phyloP scores from a whole-genome alignment of 805 yeast genomes.

The Pichia deserticola region DNA sequence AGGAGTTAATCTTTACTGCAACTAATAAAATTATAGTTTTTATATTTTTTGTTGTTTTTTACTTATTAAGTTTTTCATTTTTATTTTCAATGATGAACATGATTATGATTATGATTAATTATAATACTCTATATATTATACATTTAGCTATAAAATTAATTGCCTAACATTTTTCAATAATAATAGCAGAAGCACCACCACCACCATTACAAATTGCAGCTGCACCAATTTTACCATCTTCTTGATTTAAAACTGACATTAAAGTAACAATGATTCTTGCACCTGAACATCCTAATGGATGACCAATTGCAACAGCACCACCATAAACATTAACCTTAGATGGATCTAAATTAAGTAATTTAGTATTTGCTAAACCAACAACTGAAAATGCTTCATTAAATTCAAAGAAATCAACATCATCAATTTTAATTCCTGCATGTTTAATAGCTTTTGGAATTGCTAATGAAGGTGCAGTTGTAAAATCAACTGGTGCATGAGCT shows the following conservation, averaged over 20 bases:
- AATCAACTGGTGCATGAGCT: constrained; percentile 89
- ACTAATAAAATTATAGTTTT: neutral
- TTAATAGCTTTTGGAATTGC: constrained; percentile 95
- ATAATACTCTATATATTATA: neutral
- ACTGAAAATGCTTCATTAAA: constrained; percentile 97
- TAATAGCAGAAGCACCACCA: constrained; percentile 95
- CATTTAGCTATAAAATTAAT: neutral
- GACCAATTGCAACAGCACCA: constrained; percentile 95
- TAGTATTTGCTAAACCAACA: constrained; percentile 86
- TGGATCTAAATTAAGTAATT: constrained; percentile 53
- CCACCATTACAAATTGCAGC: constrained; percentile 99
- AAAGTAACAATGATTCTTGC: constrained; percentile 89
- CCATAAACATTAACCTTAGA: constrained; percentile 82
- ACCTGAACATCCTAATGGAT: constrained; percentile 95
- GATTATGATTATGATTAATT: neutral
- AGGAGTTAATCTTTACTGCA: constrained; percentile 20
- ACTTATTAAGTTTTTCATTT: neutral
- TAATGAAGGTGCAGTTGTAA: constrained; percentile 91
- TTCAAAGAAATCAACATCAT: constrained; percentile 83
- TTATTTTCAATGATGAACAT: neutral
- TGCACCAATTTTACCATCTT: constrained; percentile 80
- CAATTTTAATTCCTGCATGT: constrained; percentile 61
- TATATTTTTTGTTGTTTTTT: neutral
- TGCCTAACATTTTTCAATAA: constrained; percentile 58
- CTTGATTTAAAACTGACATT: constrained; percentile 72